Base-by-base conservation (phyloP, 352 stramenopile genomes). In the Globisporangium emineosum region DNA sequence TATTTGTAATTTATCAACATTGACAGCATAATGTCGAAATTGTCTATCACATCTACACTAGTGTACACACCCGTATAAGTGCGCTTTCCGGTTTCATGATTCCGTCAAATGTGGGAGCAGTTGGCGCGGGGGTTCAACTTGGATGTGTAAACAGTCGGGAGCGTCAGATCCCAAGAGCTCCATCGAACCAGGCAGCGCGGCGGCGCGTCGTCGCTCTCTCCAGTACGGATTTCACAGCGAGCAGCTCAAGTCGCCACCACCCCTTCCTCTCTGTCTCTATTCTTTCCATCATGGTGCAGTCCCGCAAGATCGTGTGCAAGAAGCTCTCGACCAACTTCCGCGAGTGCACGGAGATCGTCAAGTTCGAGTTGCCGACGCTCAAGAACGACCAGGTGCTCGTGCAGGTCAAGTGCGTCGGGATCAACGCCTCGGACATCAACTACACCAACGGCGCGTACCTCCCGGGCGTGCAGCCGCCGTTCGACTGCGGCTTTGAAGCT, bases 241-340 rank as follows among this genome's bases (percentile, higher is more conserved):
- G 9, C 19, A 7, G 33, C 25, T 30, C 37, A 57, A 65, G 50
- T 19, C 62, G 42, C 43, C 42, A 43, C 17, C 23, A n/a, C 43
- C n/a, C 23, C 19, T 19, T 2, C 12, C 29, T 8, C n/a, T 37
- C 12, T 29, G 17, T 37, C 30, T 35, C 2, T 37, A 47, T 47
- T n/a, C 43, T 27, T 12, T 23, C 37, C 37, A 71, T 17, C 29
- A 84, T 84, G 73, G 59, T 76, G 32, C 69, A 83, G 74, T 86
- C 75, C 32, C 83, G 80, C 62, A 91, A 91, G 74, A 91, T 91
- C 60, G 77, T 91, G 50, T 91, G 83, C 62, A 75, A 84, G 64
- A 89, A 90, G 64, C 72, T 92, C 59, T 92, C 81, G 62, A 88
- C 83, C 62, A 84, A 92, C 72, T 92, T 92, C 62, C 83, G 83